Percentiles rank a stretch among this genome's conserved stretches.
phyloP scores from a whole-genome alignment of 2,329 filamentous ascomycete genomes.

The Geosmithia flava region DNA sequence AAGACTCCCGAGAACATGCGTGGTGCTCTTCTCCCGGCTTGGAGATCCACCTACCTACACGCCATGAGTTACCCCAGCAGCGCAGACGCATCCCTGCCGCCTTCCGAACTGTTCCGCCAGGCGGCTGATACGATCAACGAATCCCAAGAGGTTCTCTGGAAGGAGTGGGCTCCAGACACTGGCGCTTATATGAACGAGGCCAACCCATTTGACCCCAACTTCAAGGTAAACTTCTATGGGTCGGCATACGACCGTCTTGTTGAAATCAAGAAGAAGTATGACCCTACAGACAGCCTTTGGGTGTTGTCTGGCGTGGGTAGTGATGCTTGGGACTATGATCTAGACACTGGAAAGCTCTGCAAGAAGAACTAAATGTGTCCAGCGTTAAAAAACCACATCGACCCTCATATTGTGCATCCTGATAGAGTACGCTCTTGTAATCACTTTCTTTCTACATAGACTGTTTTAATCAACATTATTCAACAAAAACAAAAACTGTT shows the following conservation, averaged over 20 bases:
- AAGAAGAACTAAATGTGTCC: too few species aligned
- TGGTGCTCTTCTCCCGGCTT: conserved; percentile 3
- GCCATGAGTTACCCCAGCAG: background rate
- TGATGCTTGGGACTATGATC: conserved; percentile 5
- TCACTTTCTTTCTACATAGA: too few species aligned
- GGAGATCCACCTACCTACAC: conserved; percentile 4
- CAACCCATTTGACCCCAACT: conserved; percentile 14
- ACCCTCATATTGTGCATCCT: too few species aligned
- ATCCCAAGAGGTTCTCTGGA: conserved; percentile 3
- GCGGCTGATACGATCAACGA: conserved; percentile 4
- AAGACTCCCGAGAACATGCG: conserved; percentile 2
- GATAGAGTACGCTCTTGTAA: too few species aligned
- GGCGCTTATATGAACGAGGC: conserved; percentile 25
- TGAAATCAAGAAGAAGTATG: conserved; percentile 1
- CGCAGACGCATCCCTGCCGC: background rate
- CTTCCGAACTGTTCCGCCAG: background rate
- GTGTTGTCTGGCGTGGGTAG: conserved; percentile 5
- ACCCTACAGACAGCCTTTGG: conserved; percentile 5
- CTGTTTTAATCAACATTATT: too few species aligned
- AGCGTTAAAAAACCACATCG: too few species aligned
- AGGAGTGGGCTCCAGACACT: conserved; percentile 4
- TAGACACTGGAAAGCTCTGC: background rate
- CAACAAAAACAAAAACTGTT: too few species aligned
- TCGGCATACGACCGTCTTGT: background rate
- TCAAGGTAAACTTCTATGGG: conserved; percentile 1